Base-by-base conservation (phyloP, 208 protist species). In the Leishmania turanica region DNA sequence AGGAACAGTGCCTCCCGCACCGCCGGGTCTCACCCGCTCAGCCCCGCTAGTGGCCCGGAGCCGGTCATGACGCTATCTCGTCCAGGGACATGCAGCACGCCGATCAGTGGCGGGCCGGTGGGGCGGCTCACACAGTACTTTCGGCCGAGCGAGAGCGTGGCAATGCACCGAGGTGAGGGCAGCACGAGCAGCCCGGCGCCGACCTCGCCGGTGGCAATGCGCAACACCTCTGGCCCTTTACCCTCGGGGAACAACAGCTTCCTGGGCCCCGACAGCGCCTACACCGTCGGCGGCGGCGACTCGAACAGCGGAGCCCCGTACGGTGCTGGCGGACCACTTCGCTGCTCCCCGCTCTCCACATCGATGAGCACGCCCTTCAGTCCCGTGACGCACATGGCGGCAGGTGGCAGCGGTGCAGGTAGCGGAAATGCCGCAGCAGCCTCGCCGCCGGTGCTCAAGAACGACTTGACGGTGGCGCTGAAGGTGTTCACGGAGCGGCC, bases 391-490 rank as follows among this genome's bases (percentile, higher is more conserved):
- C 37, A 65, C 74, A 47, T 58, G 56, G 34, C 40, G 74, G 21
- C 51, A 49, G 47, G 70, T 1, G 70, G 47, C 70, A 51, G 70
- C 70, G 47, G 49, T 45, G 53, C 31, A 69, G 53, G 73, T 49
- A 24, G 53, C 24, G 54, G 56, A 77, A 34, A 54, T 3, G 40
- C 79, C 5, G 71, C 81, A 11, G 54, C 68, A 8, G 78, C 75
- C 8, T 40, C 66, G 0, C 42, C 78, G 0, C 58, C 56, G 7
- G 75, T 78, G 54, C 58, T 84, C 19, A 71, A 78, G 70, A 80
- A 84, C 68, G 93, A 98, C 76, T 74, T 98, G 19, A 90, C 74
- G 4, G 91, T 98, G 54, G 95, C 95, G 2, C 88, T 98, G 47
- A 86, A 91, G 37, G 81, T 92, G 37, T 96, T 97, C 84, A 73